phyloP scores from a whole-genome alignment of 129 eudicot species.

The Logfia minima region DNA sequence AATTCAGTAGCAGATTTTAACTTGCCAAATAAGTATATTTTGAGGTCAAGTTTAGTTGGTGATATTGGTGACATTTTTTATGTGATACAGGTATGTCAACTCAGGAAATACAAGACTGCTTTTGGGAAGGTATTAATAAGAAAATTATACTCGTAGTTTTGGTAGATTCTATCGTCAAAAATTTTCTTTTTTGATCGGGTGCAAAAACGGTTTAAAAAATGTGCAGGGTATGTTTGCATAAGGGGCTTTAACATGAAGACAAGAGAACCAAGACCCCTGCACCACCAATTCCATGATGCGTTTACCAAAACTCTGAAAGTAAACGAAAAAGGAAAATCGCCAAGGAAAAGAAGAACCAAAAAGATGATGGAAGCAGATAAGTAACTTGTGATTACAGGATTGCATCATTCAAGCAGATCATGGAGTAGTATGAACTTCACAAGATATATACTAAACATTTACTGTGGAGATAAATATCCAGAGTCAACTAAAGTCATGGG shows the following conservation, averaged over 20 bases:
- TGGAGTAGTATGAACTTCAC: background rate
- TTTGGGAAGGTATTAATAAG: constrained; percentile 29
- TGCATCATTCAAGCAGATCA: background rate
- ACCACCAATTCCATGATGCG: constrained; percentile 16
- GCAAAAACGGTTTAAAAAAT: background rate
- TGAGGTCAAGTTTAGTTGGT: background rate
- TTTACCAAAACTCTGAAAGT: background rate
- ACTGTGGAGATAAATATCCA: background rate
- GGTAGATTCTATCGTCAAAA: background rate
- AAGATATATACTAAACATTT: background rate
- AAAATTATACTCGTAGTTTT: background rate
- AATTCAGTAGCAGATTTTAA: background rate
- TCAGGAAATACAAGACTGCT: constrained; percentile 23
- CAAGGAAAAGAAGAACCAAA: constrained; percentile 5
- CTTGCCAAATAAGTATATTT: background rate
- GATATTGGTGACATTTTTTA: background rate
- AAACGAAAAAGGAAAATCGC: constrained; percentile 2
- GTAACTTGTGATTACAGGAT: background rate
- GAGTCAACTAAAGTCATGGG: background rate
- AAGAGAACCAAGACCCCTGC: constrained; percentile 25
- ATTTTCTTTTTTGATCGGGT: background rate
- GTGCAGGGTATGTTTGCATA: constrained; percentile 36
- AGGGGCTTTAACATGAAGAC: constrained; percentile 33
- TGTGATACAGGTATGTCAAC: constrained; percentile 23
- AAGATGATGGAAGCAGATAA: background rate